Percentiles rank a stretch among this genome's conserved stretches.
These are phyloP conservation scores for Bombardia bombarda DNA, from an alignment of 495 filamentous ascomycete genomes.

Conservation along the genomic window DNA sequence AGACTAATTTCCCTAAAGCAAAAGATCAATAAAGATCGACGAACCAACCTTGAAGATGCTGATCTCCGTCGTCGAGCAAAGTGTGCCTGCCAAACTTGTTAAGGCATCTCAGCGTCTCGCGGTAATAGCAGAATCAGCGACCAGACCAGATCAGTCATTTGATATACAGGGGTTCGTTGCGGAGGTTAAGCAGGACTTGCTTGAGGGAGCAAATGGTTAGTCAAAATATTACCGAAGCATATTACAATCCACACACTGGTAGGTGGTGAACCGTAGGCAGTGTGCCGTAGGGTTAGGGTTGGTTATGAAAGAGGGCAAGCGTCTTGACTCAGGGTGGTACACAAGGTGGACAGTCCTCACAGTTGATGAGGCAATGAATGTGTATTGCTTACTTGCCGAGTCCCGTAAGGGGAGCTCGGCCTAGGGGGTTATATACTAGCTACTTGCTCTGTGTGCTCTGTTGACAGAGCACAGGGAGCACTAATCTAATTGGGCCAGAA, in stretches of 20 bases:
- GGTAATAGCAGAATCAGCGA: constrained; percentile 1
- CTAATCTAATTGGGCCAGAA: no score
- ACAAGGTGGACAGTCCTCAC: no score
- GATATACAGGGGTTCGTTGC: constrained; percentile 1
- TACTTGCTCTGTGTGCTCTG: no score
- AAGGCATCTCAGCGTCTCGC: constrained; percentile 1
- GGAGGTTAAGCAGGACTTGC: background rate
- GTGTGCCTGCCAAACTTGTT: constrained; percentile 2
- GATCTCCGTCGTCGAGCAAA: constrained; percentile 2
- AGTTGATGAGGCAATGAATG: no score
- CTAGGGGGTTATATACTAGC: no score
- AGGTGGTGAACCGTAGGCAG: no score
- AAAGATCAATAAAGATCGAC: constrained; percentile 1
- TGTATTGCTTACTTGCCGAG: no score
- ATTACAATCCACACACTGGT: no score
- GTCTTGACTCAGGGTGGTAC: no score
- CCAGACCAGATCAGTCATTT: constrained; percentile 1
- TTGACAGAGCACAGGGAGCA: no score
- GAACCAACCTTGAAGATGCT: background rate
- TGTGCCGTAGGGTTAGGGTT: background rate
- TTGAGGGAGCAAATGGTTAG: background rate
- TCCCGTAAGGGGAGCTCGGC: no score
- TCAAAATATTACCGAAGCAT: background rate
- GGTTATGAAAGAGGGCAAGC: no score
- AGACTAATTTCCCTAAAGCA: constrained; percentile 6